These are phyloP conservation scores for Vararia minispora DNA, from an alignment of 768 basidiomycete species.

Conservation along the genomic window DNA sequence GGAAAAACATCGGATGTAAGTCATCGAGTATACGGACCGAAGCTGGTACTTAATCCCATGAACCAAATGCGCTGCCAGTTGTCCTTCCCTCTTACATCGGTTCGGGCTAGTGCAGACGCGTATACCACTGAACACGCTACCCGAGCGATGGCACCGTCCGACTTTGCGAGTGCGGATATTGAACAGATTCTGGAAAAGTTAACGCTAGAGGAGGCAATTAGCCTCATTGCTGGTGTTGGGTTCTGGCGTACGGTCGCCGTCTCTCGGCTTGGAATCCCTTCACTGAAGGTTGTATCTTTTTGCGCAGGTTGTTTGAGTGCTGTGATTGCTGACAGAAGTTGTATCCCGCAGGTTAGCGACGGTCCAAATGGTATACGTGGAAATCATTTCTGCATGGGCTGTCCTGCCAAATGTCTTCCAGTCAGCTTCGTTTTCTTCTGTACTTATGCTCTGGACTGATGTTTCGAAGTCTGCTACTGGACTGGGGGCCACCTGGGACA, in stretches of 20 bases:
- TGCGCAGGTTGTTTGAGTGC: neutral
- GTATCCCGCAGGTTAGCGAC: slow-evolving; percentile 47
- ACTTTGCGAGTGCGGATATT: slow-evolving; percentile 55
- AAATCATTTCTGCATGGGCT: slow-evolving; percentile 71
- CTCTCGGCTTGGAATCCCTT: slow-evolving; percentile 57
- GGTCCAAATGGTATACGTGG: slow-evolving; percentile 74
- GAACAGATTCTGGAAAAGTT: slow-evolving; percentile 51
- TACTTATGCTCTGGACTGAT: neutral
- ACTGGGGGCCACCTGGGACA: slow-evolving; percentile 66
- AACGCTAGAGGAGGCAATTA: slow-evolving; percentile 65
- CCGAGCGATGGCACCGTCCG: slow-evolving; percentile 49
- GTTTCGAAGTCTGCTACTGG: slow-evolving; percentile 48
- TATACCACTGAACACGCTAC: neutral
- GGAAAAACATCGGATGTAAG: slow-evolving; percentile 3
- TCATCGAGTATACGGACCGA: no score
- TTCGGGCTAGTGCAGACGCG: neutral
- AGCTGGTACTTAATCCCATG: no score
- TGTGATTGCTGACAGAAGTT: neutral
- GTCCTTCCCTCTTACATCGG: neutral
- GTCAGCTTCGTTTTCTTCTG: slow-evolving; percentile 22
- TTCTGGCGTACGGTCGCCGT: slow-evolving; percentile 68
- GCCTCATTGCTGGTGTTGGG: slow-evolving; percentile 61
- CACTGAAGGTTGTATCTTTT: slow-evolving; percentile 42
- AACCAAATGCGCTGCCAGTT: no score
- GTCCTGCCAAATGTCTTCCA: slow-evolving; percentile 70